Evolutionary conservation across 768 basidiomycete genomes (phyloP), one percentile per base, ranked within the genome.

Genomic region (Xerocomellus amylosporus): DNA sequence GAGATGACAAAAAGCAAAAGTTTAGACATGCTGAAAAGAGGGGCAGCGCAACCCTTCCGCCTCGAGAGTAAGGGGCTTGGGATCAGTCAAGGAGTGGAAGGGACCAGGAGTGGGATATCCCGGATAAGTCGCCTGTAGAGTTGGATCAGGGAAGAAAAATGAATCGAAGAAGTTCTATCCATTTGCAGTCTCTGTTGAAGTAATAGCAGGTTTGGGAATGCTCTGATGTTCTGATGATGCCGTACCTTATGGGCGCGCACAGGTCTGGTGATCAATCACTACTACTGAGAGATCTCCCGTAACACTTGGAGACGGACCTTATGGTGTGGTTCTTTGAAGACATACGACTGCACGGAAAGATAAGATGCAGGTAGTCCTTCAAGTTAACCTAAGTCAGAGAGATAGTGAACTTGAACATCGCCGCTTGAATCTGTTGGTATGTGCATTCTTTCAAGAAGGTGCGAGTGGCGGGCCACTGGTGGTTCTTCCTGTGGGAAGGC

Each of bases 71-170:
- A 28, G 38, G 41, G 24, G n/a, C 47, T 28, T 37, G 36, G 19
- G 19, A 40, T 12, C 34, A 46, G 26, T 30, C 38, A 62, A 52
- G 38, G 53, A 56, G 43, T 46, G 60, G 48, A 55, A 47, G 41
- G 48, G 51, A 33, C 37, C 26, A 37, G 46, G 31, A 31, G 37
- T 20, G 40, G 28, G 39, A 34, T 37, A 20, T 31, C 22, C 38
- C 17, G 10, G 39, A 36, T 15, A 31, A n/a, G 19, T 45, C 34
- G n/a, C 20, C 38, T 31, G 46, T 3, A 34, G 44, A 36, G 3
- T 33, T 14, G 19, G 17, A n/a, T 45, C 20, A 48, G 7, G 20
- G n/a, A 34, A 46, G 12, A 12, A 9, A 20, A 46, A 36, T 12
- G 22, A 44, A 39, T 28, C 36, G 28, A 6, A 33, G 44, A 4